Evolutionary conservation across 805 yeast genomes (phyloP).

Genomic region (Debaryomyces prosopidis): DNA sequence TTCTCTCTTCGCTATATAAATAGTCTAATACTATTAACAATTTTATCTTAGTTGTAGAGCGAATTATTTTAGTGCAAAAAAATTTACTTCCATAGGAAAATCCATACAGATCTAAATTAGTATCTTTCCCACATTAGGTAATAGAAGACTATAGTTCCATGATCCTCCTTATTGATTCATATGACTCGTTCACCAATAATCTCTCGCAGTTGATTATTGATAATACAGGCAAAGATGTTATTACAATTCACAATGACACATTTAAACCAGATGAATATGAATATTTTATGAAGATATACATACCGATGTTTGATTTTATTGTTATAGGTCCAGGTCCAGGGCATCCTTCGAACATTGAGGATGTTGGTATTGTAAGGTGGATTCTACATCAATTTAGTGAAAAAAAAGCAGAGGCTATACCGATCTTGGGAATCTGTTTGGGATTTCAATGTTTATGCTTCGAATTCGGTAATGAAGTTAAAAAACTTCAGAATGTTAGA

Average conservation of each 20-base stretch:
- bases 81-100: too few relatives aligned
- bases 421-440: constrained; percentile 87
- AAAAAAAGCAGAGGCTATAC: constrained; percentile 32
- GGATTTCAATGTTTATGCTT: constrained; percentile 86
- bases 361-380: constrained; percentile 76
- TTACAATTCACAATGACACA: constrained; percentile 65
- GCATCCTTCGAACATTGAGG: constrained; percentile 61
- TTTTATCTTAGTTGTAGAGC: too few relatives aligned
- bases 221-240: constrained; percentile 50
- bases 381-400: constrained; percentile 30
- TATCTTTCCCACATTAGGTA: too few relatives aligned
- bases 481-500: constrained; percentile 55
- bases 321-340: constrained; percentile 99
- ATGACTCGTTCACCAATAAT: constrained; percentile 93
- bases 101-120: too few relatives aligned
- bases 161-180: constrained; percentile 83
- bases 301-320: constrained; percentile 66
- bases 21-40: too few relatives aligned
- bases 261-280: constrained; percentile 31
- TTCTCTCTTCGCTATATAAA: too few relatives aligned
- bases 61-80: too few relatives aligned
- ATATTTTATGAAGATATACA: constrained; percentile 36
- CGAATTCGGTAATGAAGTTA: constrained; percentile 57
- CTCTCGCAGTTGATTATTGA: constrained; percentile 60
- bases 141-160: constrained; percentile 14